Percentiles rank a stretch among this genome's conserved stretches.
Conservation (phyloP, 1,284 basidiomycete genomes). For the Marasmius oreades region DNA sequence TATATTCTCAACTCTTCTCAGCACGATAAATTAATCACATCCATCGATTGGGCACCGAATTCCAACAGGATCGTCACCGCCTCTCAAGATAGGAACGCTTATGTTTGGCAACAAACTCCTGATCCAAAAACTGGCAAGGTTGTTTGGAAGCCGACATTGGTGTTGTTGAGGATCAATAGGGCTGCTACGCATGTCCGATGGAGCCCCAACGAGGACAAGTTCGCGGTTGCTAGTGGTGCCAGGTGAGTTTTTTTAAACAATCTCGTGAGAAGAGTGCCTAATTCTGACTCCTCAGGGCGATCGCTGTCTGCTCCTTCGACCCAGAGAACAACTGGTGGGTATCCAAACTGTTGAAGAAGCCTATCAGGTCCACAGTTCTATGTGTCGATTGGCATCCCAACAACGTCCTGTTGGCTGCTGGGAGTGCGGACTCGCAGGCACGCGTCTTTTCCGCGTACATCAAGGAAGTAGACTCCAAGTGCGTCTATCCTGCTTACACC, state of each 20-base stretch:
- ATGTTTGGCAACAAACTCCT: conserved; percentile 90
- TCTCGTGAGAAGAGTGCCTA: conserved; percentile 4
- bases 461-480: conserved; percentile 97
- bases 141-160: conserved; percentile 96
- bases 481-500: conserved; percentile 21
- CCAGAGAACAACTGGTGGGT: conserved; percentile 99
- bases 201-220: conserved; percentile 98
- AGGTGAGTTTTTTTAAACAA: conserved; percentile 46
- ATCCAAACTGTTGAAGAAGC: conserved; percentile 96
- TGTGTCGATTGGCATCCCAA: conserved; percentile 98
- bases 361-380: conserved; percentile 89
- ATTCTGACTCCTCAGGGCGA: conserved; percentile 53
- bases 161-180: conserved; percentile 91
- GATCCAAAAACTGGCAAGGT: conserved; percentile 67
- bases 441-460: conserved; percentile 99
- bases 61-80: conserved; percentile 98
- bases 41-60: conserved; percentile 97
- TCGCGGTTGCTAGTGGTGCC: conserved; percentile 96
- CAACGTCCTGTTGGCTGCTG: conserved; percentile 92
- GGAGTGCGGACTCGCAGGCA: conserved; percentile 93
- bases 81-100: conserved; percentile 98
- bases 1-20: conserved; percentile 27
- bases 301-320: conserved; percentile 94
- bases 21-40: conserved; percentile 99
- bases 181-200: conserved; percentile 95